Evolutionary conservation across 768 basidiomycete genomes (phyloP).

Genomic region (Ramaria rubella): DNA sequence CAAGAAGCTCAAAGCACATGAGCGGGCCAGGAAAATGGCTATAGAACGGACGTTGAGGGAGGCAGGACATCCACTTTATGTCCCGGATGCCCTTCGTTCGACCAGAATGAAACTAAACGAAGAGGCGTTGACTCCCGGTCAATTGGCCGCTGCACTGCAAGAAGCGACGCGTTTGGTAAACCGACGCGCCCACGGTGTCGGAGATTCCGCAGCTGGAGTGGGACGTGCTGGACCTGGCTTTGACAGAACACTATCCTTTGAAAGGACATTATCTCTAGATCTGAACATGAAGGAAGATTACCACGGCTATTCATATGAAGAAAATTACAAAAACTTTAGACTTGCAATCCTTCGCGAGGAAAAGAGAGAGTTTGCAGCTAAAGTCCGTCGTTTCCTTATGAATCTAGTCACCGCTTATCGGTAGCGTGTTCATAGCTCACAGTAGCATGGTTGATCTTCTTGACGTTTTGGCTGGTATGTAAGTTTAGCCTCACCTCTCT

Average conservation of each 20-base stretch:
- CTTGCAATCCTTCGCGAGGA: slow-evolving; percentile 23
- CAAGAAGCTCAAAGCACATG: slow-evolving; percentile 16
- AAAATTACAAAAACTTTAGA: slow-evolving; percentile 17
- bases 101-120: slow-evolving; percentile 57
- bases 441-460: slow-evolving; percentile 54
- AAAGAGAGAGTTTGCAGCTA: slow-evolving; percentile 47
- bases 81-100: slow-evolving; percentile 33
- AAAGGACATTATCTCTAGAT: slow-evolving; percentile 5
- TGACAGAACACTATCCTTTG: not conserved
- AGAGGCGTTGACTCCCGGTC: slow-evolving; percentile 45
- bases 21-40: slow-evolving; percentile 14
- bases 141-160: slow-evolving; percentile 56
- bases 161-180: slow-evolving; percentile 53
- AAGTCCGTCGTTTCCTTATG: slow-evolving; percentile 30
- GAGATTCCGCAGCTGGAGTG: not conserved
- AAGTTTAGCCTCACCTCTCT: not conserved
- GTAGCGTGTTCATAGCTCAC: slow-evolving; percentile 22
- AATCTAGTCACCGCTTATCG: not conserved
- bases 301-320: slow-evolving; percentile 5
- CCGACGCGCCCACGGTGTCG: slow-evolving; percentile 25
- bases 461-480: slow-evolving; percentile 72
- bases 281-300: not conserved
- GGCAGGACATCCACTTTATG: slow-evolving; percentile 45
- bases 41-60: slow-evolving; percentile 57
- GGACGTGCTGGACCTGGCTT: not conserved